Percentiles rank a stretch among this genome's conserved stretches.
Evolutionary conservation across 2,329 filamentous ascomycete species (phyloP).

Genomic region (Ascosphaera aggregata): DNA sequence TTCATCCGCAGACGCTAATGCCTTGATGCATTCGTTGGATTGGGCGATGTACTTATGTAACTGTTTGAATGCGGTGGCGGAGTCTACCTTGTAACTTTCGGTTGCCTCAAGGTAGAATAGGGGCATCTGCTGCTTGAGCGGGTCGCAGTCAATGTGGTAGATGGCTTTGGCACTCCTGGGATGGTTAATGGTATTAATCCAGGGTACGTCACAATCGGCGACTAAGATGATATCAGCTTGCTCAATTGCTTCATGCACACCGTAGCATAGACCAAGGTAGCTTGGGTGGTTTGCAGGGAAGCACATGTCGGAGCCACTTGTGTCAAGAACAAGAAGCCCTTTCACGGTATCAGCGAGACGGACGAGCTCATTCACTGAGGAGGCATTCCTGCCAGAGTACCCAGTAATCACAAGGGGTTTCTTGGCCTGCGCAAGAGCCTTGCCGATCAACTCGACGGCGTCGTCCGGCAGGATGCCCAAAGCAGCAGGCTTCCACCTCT

Average conservation of each 20-base stretch:
- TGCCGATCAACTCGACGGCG: conserved; percentile 21
- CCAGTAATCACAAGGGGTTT: conserved; percentile 27
- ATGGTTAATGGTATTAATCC: conserved; percentile 58
- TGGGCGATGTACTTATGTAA: conserved; percentile 36
- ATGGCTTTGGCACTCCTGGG: conserved; percentile 33
- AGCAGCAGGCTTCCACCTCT: conserved; percentile 46
- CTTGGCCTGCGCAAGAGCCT: conserved; percentile 22
- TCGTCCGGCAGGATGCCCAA: conserved; percentile 35
- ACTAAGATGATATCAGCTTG: conserved; percentile 69
- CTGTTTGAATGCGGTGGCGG: conserved; percentile 41
- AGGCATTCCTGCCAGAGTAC: conserved; percentile 24
- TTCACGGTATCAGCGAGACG: conserved; percentile 23
- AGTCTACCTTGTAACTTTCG: conserved; percentile 43
- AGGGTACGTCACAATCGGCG: conserved; percentile 75
- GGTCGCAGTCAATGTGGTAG: conserved; percentile 42
- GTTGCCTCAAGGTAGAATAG: conserved; percentile 46
- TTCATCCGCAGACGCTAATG: conserved; percentile 18
- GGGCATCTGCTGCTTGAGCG: conserved; percentile 49
- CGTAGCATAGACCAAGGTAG: conserved; percentile 49
- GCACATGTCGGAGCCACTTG: conserved; percentile 29
- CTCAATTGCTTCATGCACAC: conserved; percentile 46
- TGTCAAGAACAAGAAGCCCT: conserved; percentile 27
- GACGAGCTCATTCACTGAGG: conserved; percentile 22
- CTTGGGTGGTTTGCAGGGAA: conserved; percentile 25
- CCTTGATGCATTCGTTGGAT: conserved; percentile 20